Conservation (phyloP, 2,329 filamentous ascomycete species). For the Pseudopyrenochaeta lycopersici region DNA sequence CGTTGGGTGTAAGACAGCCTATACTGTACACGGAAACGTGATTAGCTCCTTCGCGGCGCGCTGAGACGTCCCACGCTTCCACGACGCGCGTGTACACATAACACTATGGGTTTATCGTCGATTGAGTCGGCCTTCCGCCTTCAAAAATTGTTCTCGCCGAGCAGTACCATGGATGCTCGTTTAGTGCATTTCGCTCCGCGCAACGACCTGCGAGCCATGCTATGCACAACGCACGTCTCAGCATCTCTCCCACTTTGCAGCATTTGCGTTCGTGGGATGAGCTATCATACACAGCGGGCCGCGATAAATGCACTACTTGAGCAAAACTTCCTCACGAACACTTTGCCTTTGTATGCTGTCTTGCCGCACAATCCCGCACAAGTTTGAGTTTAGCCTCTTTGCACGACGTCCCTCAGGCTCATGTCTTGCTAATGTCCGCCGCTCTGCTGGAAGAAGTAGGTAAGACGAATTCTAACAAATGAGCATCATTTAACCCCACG, state of each 20-base stretch:
- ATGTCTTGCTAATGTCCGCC: slow-evolving; percentile 14
- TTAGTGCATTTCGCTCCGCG: slow-evolving; percentile 32
- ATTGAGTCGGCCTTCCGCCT: slow-evolving; percentile 33
- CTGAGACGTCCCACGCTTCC: slow-evolving; percentile 47
- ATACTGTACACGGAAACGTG: slow-evolving; percentile 40
- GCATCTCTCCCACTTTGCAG: slow-evolving; percentile 5
- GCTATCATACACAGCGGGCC: slow-evolving; percentile 13
- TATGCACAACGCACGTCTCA: slow-evolving; percentile 13
- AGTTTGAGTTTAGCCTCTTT: slow-evolving; percentile 39
- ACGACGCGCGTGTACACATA: slow-evolving; percentile 40
- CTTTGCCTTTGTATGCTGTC: slow-evolving; percentile 7
- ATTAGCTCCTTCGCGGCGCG: slow-evolving; percentile 40
- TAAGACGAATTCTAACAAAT: slow-evolving; percentile 27
- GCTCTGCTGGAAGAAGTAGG: slow-evolving; percentile 32
- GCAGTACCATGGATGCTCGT: slow-evolving; percentile 22
- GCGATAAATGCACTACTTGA: slow-evolving; percentile 11
- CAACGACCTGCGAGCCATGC: slow-evolving; percentile 19
- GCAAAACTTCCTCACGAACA: slow-evolving; percentile 10
- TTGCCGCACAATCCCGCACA: slow-evolving; percentile 18
- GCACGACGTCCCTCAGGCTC: slow-evolving; percentile 19
- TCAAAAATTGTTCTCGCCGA: slow-evolving; percentile 32
- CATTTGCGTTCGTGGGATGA: slow-evolving; percentile 5
- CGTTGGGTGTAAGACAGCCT: slow-evolving; percentile 35
- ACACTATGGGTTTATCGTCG: slow-evolving; percentile 34
- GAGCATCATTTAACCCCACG: slow-evolving; percentile 15